Conservation (phyloP, 169 alveolate species). For the Plasmodium vinckei region DNA sequence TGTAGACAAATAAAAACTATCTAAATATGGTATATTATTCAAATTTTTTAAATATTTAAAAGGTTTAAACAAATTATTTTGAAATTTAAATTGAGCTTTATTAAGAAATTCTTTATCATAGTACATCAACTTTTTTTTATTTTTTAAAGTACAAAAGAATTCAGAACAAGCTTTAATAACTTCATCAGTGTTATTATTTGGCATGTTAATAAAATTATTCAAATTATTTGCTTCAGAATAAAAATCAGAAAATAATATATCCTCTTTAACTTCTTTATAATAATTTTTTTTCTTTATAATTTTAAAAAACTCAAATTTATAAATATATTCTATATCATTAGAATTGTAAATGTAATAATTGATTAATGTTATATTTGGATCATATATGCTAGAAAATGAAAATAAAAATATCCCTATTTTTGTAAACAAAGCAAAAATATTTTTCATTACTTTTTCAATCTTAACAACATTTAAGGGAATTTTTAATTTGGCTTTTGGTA, state of each 20-base stretch:
- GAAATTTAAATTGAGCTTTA: not conserved
- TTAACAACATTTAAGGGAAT: slow-evolving; percentile 21
- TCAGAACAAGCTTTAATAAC: not conserved
- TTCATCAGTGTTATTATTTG: not conserved
- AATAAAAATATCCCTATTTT: slow-evolving; percentile 34
- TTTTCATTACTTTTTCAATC: slow-evolving; percentile 18
- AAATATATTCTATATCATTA: slow-evolving; percentile 4
- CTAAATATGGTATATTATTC: slow-evolving; percentile 23
- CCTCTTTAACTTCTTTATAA: slow-evolving; percentile 4
- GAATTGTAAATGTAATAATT: slow-evolving; percentile 9
- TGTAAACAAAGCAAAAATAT: slow-evolving; percentile 33
- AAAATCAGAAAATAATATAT: slow-evolving; percentile 4
- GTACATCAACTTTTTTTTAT: not conserved
- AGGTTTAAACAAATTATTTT: not conserved
- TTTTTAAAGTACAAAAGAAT: not conserved
- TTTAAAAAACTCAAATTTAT: slow-evolving; percentile 4
- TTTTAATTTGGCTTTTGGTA: slow-evolving; percentile 42
- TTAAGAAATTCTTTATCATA: not conserved
- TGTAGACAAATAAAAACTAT: slow-evolving; percentile 26
- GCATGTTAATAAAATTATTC: slow-evolving; percentile 7
- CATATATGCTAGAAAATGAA: slow-evolving; percentile 36
- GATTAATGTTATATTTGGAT: slow-evolving; percentile 9
- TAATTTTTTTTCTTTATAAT: slow-evolving; percentile 12
- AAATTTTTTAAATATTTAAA: slow-evolving; percentile 7
- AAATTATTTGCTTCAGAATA: not conserved